Percentiles rank a stretch among this genome's conserved stretches.
Conservation (phyloP, 208 protist species). For the Trypanosoma grayi region DNA sequence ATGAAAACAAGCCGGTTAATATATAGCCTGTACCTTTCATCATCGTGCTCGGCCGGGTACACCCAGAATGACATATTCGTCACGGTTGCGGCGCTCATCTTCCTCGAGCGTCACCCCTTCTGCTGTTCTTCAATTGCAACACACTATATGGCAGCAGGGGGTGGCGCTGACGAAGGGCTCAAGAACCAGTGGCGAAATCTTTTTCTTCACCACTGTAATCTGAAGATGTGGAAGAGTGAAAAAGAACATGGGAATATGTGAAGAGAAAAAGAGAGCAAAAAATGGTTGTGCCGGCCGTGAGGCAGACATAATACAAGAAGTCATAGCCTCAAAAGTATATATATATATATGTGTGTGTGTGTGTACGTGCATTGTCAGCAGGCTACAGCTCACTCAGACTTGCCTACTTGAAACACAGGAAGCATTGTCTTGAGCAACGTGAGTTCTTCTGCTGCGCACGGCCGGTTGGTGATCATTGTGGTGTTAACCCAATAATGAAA, state of each 20-base stretch:
- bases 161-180: too few species aligned
- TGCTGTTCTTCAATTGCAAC: too few species aligned
- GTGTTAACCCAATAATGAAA: slow-evolving; percentile 66
- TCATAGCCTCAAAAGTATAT: slow-evolving; percentile 4
- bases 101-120: too few species aligned
- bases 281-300: too few species aligned
- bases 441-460: slow-evolving; percentile 26
- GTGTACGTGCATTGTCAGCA: too few species aligned
- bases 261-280: slow-evolving; percentile 4
- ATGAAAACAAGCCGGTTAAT: slow-evolving; percentile 70
- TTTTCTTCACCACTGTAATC: too few species aligned
- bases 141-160: too few species aligned
- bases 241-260: slow-evolving; percentile 14
- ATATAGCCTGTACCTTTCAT: slow-evolving; percentile 47
- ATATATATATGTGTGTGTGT: too few species aligned
- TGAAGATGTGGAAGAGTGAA: too few species aligned
- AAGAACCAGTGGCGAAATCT: too few species aligned
- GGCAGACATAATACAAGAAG: too few species aligned
- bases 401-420: slow-evolving; percentile 26
- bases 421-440: slow-evolving; percentile 19
- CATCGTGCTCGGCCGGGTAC: background rate
- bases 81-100: slow-evolving; percentile 11
- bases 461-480: slow-evolving; percentile 42
- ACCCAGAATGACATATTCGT: slow-evolving; percentile 16
- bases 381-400: background rate